Evolutionary conservation across 805 yeast species (phyloP).

Genomic region (Starmerella lactis-condensi): DNA sequence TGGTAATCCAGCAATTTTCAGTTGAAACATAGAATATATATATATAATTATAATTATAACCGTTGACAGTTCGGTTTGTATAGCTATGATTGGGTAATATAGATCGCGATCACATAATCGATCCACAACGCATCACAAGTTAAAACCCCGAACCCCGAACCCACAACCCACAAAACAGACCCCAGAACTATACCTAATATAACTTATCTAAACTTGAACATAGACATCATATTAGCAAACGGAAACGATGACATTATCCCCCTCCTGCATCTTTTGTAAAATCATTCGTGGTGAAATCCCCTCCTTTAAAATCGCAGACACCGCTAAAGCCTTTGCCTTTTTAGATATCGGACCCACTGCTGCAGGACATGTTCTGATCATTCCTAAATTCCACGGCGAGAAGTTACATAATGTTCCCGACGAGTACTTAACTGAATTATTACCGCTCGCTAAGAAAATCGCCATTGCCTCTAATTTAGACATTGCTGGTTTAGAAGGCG

Average conservation of each 20-base stretch:
- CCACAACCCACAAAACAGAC: no score
- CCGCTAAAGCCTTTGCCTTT: constrained; percentile 61
- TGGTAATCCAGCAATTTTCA: constrained; percentile 20
- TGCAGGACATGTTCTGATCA: constrained; percentile 70
- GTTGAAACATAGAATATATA: constrained; percentile 61
- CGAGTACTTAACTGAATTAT: constrained; percentile 65
- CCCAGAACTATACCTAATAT: no score
- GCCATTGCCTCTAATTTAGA: constrained; percentile 44
- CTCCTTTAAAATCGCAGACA: constrained; percentile 72
- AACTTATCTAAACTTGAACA: no score
- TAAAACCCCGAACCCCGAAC: no score
- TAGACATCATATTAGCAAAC: no score
- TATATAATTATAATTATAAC: not conserved
- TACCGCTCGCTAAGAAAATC: constrained; percentile 76
- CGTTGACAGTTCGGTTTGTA: no score
- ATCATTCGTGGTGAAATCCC: constrained; percentile 94
- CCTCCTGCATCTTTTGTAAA: constrained; percentile 70
- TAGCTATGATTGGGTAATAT: no score
- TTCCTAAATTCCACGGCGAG: constrained; percentile 88
- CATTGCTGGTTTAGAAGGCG: constrained; percentile 39
- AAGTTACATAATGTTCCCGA: constrained; percentile 85
- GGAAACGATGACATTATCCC: constrained; percentile 9
- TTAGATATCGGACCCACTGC: constrained; percentile 87
- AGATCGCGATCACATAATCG: no score
- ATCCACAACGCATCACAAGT: no score